Base-by-base conservation (phyloP, 2,329 filamentous ascomycete genomes). In the Huntiella decipiens region DNA sequence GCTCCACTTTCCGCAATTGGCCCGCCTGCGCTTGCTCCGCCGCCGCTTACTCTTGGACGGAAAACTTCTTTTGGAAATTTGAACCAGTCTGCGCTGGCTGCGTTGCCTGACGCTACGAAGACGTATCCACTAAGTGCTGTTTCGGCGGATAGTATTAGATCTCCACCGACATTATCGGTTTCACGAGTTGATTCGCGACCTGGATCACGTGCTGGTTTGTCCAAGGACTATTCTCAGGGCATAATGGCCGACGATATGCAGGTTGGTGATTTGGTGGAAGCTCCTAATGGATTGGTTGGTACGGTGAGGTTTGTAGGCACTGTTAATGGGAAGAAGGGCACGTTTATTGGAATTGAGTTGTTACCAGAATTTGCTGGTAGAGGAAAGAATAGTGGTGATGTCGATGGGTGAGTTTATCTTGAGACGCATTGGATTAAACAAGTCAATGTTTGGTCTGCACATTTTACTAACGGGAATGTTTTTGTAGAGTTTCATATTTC, bases 371-470 rank as follows among this genome's bases (percentile, higher is more conserved):
- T 80, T 65, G 82, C 86, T 32, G 62, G 70, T 44, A 75, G 81
- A 57, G 91, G 91, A 32, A 98, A 98, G 68, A 98, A 98, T 58
- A 92, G 74, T 56, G 91, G 91, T 52, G 87, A 94, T 60, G 91
- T 96, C 46, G 88, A 96, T 54, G 91, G 88, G 83, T 88, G 70
- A 62, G 74, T 48, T 51, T 38, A 12, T 38, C 13, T 38, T 15
- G 13, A 22, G 13, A 28, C 10, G 22, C 22, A 28, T 28, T 28
- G 22, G 22, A 28, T 28, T 10, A 10, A 28, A 28, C 22, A 28
- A 28, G 22, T 7, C 6, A 28, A 28, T 28, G 22, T 10, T 28
- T 28, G 22, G 22, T 10, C 22, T 28, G 8, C 7, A 28, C 22
- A 10, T 28, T 7, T 28, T 10, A 7, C 22, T 28, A 28, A 28